These are phyloP conservation scores for Noccaea bulbosa DNA, from an alignment of 345 rosid species.

Conservation along the genomic window DNA sequence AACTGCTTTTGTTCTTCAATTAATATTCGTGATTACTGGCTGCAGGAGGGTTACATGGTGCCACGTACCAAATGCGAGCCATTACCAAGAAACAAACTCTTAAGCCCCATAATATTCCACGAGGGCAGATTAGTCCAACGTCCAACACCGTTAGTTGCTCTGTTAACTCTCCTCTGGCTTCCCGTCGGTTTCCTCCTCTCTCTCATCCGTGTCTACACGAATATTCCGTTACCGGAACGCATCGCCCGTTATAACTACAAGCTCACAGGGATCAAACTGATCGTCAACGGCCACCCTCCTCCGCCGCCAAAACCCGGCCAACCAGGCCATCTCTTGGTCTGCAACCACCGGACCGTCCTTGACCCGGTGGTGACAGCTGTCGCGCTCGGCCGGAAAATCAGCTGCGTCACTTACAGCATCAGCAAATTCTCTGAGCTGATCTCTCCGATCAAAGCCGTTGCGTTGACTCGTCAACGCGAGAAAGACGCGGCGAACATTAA, in stretches of 20 bases:
- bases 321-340: slow-evolving; percentile 79
- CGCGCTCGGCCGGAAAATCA: slow-evolving; percentile 80
- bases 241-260: slow-evolving; percentile 91
- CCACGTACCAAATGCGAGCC: slow-evolving; percentile 59
- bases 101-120: slow-evolving; percentile 83
- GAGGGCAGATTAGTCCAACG: slow-evolving; percentile 92
- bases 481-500: slow-evolving; percentile 78
- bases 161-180: slow-evolving; percentile 74
- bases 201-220: slow-evolving; percentile 84
- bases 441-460: slow-evolving; percentile 91
- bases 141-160: slow-evolving; percentile 75
- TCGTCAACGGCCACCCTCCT: slow-evolving; percentile 78
- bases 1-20: slow-evolving; percentile 27
- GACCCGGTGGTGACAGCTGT: slow-evolving; percentile 89
- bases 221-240: slow-evolving; percentile 87
- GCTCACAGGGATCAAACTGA: slow-evolving; percentile 82
- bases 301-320: slow-evolving; percentile 74
- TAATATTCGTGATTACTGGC: slow-evolving; percentile 60
- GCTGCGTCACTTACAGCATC: slow-evolving; percentile 96
- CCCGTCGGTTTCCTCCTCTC: slow-evolving; percentile 87
- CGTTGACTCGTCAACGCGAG: slow-evolving; percentile 81
- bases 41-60: slow-evolving; percentile 98
- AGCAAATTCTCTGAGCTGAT: slow-evolving; percentile 84
- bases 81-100: slow-evolving; percentile 75
- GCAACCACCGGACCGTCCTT: slow-evolving; percentile 85